Evolutionary conservation across 2,329 filamentous ascomycete species (phyloP), one percentile per base, ranked within the genome.

Genomic region (Cladosporium sp.): DNA sequence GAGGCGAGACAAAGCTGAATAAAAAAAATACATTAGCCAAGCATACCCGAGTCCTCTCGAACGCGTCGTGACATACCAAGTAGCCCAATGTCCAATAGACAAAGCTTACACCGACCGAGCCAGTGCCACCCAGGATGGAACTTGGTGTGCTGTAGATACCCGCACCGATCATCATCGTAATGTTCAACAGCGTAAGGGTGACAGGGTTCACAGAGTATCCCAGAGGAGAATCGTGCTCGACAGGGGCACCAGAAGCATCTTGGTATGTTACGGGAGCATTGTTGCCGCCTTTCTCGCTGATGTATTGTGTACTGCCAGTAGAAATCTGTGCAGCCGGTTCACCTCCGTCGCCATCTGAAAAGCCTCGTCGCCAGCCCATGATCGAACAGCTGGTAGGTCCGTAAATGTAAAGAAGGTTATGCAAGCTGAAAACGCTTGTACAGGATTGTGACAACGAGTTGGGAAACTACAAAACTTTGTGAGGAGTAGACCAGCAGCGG

Each of bases 11-110:
- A 61, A 31, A 61, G 40, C 58, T 57, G 31, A 11, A 14, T 31
- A 12, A 2, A 8, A 23, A 4, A 10, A 16, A 3, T 1, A 40
- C 16, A 29, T 52, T 29, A 52, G 49, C 23, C 23, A 16, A 8
- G 16, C 18, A 52, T 8, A 52, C 6, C 14, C 49, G 16, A 18
- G 28, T 2, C 14, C 23, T 21, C 16, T 26, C 28, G 49, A 16
- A 21, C 11, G 31, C 55, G 7, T 37, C n/a, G 21, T 14, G 5
- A 89, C 80, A 83, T 62, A 88, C 85, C 44, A 89, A 56, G 66
- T 85, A 85, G 3, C 88, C 88, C 14, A 90, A 80, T 0, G 84
- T 75, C 88, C 88, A 90, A 76, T 86, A 90, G 16, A 91, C 81
- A 65, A 91, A 76, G 35, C 82, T 80, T 1, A 90, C 76, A 0